phyloP scores from a whole-genome alignment of 202 grass and related monocot genomes.

The Setaria italica region DNA sequence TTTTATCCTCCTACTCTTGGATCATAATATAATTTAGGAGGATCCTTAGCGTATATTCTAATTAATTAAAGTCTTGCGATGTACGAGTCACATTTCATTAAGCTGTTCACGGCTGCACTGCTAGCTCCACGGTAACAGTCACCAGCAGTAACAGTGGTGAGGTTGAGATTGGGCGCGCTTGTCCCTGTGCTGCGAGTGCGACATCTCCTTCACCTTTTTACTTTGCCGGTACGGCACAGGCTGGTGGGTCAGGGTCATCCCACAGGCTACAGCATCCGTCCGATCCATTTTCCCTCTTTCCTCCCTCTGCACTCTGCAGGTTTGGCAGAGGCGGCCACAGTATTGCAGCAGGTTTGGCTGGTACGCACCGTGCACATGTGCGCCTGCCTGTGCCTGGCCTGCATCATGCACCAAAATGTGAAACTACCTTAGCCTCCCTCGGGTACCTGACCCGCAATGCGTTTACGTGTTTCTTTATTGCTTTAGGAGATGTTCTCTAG shows the following conservation, averaged over 20 bases:
- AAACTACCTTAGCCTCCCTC: not conserved
- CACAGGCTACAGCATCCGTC: no score
- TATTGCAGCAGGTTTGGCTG: not conserved
- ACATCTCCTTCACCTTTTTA: not conserved
- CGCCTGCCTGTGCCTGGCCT: not conserved
- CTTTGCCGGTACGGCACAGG: conserved; percentile 8
- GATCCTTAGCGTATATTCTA: no score
- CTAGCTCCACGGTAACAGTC: not conserved
- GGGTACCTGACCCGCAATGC: not conserved
- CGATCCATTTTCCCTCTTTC: not conserved
- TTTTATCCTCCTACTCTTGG: no score
- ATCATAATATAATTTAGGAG: no score
- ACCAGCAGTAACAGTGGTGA: not conserved
- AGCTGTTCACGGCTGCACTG: no score
- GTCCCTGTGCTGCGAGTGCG: not conserved
- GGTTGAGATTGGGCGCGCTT: not conserved
- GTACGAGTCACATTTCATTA: not conserved
- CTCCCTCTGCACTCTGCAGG: not conserved
- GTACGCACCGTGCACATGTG: conserved; percentile 28
- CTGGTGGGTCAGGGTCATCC: not conserved
- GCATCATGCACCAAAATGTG: not conserved
- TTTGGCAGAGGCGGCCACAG: not conserved
- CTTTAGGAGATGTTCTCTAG: not conserved
- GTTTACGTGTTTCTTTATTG: not conserved
- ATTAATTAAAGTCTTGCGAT: not conserved